Evolutionary conservation across 2,329 filamentous ascomycete species (phyloP), one percentile per base, ranked within the genome.

Genomic region (Cucurbitaria berberidis): DNA sequence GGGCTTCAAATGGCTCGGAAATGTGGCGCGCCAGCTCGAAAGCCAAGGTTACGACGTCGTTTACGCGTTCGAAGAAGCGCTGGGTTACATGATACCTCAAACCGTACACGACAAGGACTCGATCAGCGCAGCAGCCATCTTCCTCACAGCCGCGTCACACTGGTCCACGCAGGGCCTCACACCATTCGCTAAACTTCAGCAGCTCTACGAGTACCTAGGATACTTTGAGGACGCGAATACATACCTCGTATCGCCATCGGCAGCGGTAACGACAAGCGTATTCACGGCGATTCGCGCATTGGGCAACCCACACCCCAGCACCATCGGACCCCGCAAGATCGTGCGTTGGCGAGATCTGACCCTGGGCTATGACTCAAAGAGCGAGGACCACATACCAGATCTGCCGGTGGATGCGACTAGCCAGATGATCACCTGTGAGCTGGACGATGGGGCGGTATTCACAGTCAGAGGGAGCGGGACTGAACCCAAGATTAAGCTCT

Each of bases 1-100:
- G 0, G 86, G 86, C 1, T 88, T 88, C 75, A 88, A 88, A 68
- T 88, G 86, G 86, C 81, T 88, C 57, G 86, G 84, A 2, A 87
- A 87, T 57, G 77, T 82, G 40, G 83, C 84, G 1, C 78, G 80
- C 16, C 74, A 80, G n/a, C 76, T 86, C 1, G 75, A 66, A 1
- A 57, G 50, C n/a, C 40, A 68, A 35, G 83, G 81, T 21, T 82
- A 82, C 59, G 74, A 79, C 19, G 79, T 83, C 0, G 74, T 79
- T 0, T 87, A 82, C 63, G 85, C 84, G 1, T 88, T 84, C 59
- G 86, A 88, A 70, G 86, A 88, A 72, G 86, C 86, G 7, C 80
- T 88, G 19, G 86, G 86, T 1, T 88, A 86, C 69, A 88, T 88
- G 86, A 85, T 88, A 48, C 79, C 85, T 0, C 73, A 78, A 7